Conservation (phyloP, 257 asterid species). For the Fraxinus excelsior region DNA sequence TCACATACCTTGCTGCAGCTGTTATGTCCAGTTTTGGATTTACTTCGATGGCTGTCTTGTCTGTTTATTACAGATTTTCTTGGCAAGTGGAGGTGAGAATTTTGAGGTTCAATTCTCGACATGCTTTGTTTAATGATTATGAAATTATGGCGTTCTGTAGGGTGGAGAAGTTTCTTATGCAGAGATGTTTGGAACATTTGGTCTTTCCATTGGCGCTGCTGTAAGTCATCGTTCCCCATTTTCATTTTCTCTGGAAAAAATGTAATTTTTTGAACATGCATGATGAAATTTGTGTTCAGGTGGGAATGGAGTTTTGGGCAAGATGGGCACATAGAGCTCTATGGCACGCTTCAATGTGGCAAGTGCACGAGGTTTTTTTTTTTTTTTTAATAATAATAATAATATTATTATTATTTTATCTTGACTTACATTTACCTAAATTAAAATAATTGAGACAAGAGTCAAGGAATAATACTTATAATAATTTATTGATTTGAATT, state of each 20-base stretch:
- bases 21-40: slow-evolving; percentile 91
- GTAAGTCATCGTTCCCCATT: slow-evolving; percentile 43
- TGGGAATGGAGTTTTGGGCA: too few relatives aligned
- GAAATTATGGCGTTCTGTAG: slow-evolving; percentile 33
- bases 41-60: slow-evolving; percentile 74
- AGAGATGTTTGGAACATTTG: slow-evolving; percentile 95
- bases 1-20: slow-evolving; percentile 85
- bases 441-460: too few relatives aligned
- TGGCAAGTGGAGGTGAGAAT: slow-evolving; percentile 91
- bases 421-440: too few relatives aligned
- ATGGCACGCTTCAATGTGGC: too few relatives aligned
- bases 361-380: too few relatives aligned
- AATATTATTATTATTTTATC: too few relatives aligned
- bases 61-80: slow-evolving; percentile 80
- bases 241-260: neutral
- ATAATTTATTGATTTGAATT: too few relatives aligned
- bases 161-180: slow-evolving; percentile 79
- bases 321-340: too few relatives aligned
- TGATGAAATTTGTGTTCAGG: too few relatives aligned
- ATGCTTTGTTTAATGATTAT: neutral
- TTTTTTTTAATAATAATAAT: too few relatives aligned
- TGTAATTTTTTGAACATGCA: too few relatives aligned
- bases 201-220: slow-evolving; percentile 95
- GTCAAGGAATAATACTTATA: too few relatives aligned
- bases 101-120: neutral